Base-by-base conservation (phyloP, 495 filamentous ascomycete species). In the Aspergillus cristatus region DNA sequence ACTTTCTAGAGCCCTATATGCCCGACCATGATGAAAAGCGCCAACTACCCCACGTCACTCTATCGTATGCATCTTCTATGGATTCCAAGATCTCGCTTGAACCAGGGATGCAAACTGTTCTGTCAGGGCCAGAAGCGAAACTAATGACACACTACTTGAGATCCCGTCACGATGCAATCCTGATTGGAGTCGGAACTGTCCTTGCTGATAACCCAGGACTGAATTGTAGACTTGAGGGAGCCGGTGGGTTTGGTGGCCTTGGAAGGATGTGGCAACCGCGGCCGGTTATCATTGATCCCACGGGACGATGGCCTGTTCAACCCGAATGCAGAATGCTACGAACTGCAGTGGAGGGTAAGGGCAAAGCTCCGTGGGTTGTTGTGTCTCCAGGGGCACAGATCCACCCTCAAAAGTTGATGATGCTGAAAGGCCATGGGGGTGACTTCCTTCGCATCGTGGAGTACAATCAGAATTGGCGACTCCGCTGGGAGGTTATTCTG, bases 101-200 rank as follows among this genome's bases (percentile, higher is more conserved):
- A 0, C 83, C 84, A 0, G 86, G 86, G 12, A 68, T 74, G 42
- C 83, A 79, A 45, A 95, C 88, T 1, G 61, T 71, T 0, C 74
- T 95, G 4, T 95, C 89, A 6, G 86, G 88, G 17, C 75, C 78
- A 1, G 68, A 78, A 46, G 79, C 86, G 11, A 95, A 94, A 55
- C 70, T 82, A 35, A 86, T 97, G 81, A 95, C 89, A 1, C 89
- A 97, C 55, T 86, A 81, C 55, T 71, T 97, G 13, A 82, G 89
- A 38, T 76, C 77, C 5, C 72, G 71, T 10, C 88, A 97, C 58
- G 78, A 85, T 43, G 86, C 84, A 11, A 93, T 97, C 38, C 65
- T 90, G 8, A 67, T 97, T 15, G 89, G 89, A 7, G 81, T 83
- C 6, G 81, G 82, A 3, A 97, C 89, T 11, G 86, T 85, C 13